phyloP scores from a whole-genome alignment of 345 rosid species.

The Bretschneidera sinensis region DNA sequence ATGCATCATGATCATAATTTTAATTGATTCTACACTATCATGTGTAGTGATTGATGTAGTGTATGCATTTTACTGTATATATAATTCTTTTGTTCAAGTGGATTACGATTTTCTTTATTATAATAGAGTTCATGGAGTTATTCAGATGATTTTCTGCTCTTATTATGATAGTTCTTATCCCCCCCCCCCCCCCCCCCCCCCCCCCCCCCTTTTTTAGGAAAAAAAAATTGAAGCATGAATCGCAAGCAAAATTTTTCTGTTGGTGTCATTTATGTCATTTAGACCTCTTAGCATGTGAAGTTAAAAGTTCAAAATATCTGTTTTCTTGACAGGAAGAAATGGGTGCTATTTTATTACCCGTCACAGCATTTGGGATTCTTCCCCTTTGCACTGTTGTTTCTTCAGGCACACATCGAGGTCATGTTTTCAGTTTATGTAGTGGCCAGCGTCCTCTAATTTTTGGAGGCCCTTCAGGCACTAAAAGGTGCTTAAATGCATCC shows the following conservation, averaged over 20 bases:
- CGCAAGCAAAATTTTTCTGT: no score
- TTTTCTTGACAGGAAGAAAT: slow-evolving; percentile 12
- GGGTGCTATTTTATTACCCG: slow-evolving; percentile 10
- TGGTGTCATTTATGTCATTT: not conserved
- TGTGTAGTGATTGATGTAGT: not conserved
- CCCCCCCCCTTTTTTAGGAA: no score
- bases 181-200: no score
- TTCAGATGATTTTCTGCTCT: not conserved
- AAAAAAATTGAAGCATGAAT: not conserved
- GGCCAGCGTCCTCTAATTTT: slow-evolving; percentile 11
- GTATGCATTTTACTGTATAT: no score
- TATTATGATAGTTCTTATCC: not conserved
- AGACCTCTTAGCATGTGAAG: not conserved
- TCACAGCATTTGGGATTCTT: slow-evolving; percentile 13
- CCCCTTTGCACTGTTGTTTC: slow-evolving; percentile 11
- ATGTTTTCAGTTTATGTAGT: slow-evolving; percentile 6
- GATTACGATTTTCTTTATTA: no score
- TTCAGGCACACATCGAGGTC: slow-evolving; percentile 1
- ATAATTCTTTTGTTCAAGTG: not conserved
- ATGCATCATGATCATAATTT: not conserved
- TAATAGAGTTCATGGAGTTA: not conserved
- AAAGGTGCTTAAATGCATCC: slow-evolving; percentile 20
- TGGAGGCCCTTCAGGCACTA: slow-evolving; percentile 6
- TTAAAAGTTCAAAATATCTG: not conserved
- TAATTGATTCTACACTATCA: no score